Evolutionary conservation across 2,329 filamentous ascomycete genomes (phyloP).

Genomic region (Exophiala aquamarina): DNA sequence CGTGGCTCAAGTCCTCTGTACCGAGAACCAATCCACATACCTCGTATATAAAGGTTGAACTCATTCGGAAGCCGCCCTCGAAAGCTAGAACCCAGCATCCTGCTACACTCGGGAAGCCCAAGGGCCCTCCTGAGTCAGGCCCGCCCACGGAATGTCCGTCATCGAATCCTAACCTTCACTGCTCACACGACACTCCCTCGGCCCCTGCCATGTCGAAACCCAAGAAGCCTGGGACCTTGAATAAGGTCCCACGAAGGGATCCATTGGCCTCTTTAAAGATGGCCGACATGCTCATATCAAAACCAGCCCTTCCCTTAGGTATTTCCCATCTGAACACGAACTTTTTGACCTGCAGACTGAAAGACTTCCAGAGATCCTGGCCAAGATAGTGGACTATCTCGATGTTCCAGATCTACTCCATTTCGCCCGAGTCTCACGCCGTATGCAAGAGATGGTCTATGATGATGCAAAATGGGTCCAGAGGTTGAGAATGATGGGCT

Average conservation of each 20-base stretch:
- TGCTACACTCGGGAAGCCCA: no score
- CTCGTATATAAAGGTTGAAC: no score
- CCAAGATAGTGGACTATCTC: constrained; percentile 84
- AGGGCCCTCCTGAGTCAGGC: no score
- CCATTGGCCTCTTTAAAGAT: constrained; percentile 76
- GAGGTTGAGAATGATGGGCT: constrained; percentile 78
- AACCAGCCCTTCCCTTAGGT: constrained; percentile 81
- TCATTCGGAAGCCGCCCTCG: no score
- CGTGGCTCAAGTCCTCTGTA: no score
- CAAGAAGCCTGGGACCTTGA: constrained; percentile 43
- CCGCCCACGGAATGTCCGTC: no score
- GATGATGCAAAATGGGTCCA: constrained; percentile 95
- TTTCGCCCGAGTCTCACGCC: constrained; percentile 79
- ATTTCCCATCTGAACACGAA: constrained; percentile 27
- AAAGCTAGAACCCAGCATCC: no score
- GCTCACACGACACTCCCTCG: background rate
- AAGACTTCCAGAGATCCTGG: constrained; percentile 70
- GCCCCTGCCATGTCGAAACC: constrained; percentile 43
- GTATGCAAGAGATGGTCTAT: constrained; percentile 97
- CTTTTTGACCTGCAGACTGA: constrained; percentile 26
- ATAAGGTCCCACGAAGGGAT: constrained; percentile 40
- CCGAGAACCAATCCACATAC: no score
- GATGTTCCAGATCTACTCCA: constrained; percentile 80
- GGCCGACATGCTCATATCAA: constrained; percentile 75
- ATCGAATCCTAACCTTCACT: no score